phyloP scores from a whole-genome alignment of 129 eudicot species.

The Deinandra increscens region DNA sequence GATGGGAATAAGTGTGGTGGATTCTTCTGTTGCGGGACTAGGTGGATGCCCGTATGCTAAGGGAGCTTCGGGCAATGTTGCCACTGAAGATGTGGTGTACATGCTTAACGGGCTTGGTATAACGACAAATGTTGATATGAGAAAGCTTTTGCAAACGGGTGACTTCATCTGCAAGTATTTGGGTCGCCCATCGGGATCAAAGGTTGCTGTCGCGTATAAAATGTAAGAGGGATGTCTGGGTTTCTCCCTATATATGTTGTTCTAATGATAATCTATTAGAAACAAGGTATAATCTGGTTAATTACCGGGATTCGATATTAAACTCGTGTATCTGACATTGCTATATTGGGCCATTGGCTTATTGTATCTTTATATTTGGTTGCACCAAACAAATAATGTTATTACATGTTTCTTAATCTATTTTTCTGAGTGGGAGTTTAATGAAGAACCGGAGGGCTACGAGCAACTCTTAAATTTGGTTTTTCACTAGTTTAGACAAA shows the following conservation, averaged over 20 bases:
- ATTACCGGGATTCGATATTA: conserved; percentile 3
- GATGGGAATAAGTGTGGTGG: conserved; percentile 95
- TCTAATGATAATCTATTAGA: background rate
- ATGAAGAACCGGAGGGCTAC: too few species aligned
- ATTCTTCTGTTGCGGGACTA: conserved; percentile 82
- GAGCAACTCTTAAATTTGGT: too few species aligned
- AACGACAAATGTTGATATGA: conserved; percentile 66
- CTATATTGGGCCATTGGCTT: conserved; percentile 12
- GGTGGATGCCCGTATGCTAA: conserved; percentile 98
- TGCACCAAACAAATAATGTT: background rate
- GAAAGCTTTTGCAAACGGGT: conserved; percentile 72
- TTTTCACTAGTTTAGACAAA: too few species aligned
- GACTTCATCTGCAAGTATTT: conserved; percentile 70
- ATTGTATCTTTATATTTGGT: conserved; percentile 7
- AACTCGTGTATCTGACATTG: background rate
- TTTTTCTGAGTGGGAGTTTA: background rate
- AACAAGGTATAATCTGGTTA: background rate
- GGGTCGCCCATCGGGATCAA: conserved; percentile 76
- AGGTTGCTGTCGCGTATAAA: conserved; percentile 78
- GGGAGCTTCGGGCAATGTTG: conserved; percentile 97
- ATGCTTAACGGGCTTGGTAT: conserved; percentile 92
- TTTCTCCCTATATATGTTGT: conserved; percentile 3
- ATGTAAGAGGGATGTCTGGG: conserved; percentile 26
- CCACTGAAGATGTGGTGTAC: conserved; percentile 96
- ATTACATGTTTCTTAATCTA: background rate